A percentile compares a stretch with the other conserved stretches of the same genome.
Evolutionary conservation across 305 asterid genomes (phyloP).

Genomic region (Euphrasia arctica): DNA sequence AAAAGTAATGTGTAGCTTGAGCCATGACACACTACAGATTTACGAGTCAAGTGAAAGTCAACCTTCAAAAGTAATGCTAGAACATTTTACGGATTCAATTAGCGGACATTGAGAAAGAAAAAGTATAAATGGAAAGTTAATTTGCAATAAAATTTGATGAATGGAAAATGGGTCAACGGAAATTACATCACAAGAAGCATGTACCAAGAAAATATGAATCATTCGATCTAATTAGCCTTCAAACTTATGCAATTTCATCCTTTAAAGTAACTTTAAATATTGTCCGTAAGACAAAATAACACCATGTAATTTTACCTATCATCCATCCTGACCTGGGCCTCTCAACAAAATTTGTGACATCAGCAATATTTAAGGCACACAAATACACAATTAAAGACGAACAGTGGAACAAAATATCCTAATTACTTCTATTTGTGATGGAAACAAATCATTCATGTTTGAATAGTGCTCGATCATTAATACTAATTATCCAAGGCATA

Average conservation of each 20-base stretch:
- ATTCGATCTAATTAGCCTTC: background rate
- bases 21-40: conserved; percentile 10
- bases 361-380: conserved; percentile 84
- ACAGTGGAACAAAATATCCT: conserved; percentile 24
- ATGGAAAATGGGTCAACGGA: conserved; percentile 11
- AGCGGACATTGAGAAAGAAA: conserved; percentile 16
- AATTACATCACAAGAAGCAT: conserved; percentile 17
- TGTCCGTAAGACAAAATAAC: conserved; percentile 14
- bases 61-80: background rate
- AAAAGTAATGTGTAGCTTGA: conserved; percentile 6
- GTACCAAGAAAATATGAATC: background rate
- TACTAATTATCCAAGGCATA: conserved; percentile 17
- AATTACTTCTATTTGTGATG: conserved; percentile 4
- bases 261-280: conserved; percentile 8
- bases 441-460: conserved; percentile 12
- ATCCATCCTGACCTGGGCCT: conserved; percentile 99
- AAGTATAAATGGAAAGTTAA: conserved; percentile 3
- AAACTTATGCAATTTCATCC: conserved; percentile 9
- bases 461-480: background rate
- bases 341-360: conserved; percentile 98
- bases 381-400: conserved; percentile 50
- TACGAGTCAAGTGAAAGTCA: conserved; percentile 1
- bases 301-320: conserved; percentile 61
- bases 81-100: conserved; percentile 4
- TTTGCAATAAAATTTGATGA: conserved; percentile 1